Conservation (phyloP, 2,329 filamentous ascomycete genomes). For the Colletotrichum chrysophilum region DNA sequence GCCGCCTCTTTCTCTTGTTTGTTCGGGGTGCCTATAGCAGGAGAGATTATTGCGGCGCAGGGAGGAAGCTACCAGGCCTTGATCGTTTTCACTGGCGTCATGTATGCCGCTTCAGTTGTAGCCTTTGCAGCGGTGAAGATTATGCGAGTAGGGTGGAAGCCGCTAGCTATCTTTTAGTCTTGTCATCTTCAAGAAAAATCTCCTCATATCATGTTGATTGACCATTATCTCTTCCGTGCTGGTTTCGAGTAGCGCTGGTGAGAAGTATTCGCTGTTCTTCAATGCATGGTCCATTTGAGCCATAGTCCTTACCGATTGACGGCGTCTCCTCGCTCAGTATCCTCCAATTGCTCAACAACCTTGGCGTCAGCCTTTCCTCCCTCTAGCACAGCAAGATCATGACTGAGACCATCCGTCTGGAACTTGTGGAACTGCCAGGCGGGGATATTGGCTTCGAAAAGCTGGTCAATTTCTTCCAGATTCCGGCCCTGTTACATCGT, state of each 20-base stretch:
- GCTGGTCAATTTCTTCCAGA: neutral
- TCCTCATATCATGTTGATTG: too few relatives aligned
- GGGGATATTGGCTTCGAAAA: neutral
- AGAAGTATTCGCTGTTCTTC: too few relatives aligned
- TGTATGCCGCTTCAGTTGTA: constrained; percentile 61
- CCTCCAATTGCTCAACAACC: neutral
- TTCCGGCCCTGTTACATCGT: neutral
- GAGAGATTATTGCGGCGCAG: constrained; percentile 63
- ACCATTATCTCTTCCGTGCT: too few relatives aligned
- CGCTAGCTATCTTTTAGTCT: neutral
- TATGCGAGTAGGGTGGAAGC: constrained; percentile 17
- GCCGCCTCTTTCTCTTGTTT: constrained; percentile 78
- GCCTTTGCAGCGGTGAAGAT: constrained; percentile 66
- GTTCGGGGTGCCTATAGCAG: constrained; percentile 74
- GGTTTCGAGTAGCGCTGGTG: too few relatives aligned
- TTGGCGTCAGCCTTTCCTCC: fast-evolving
- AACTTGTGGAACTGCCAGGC: neutral
- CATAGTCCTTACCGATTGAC: too few relatives aligned
- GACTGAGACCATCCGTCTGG: neutral
- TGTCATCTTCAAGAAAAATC: too few relatives aligned
- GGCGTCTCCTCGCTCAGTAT: neutral
- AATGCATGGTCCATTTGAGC: too few relatives aligned
- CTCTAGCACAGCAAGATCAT: neutral
- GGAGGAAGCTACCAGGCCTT: constrained; percentile 68
- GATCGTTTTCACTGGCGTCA: constrained; percentile 68